Evolutionary conservation across 2,329 filamentous ascomycete genomes (phyloP).

Genomic region (Cryphonectria parasitica): DNA sequence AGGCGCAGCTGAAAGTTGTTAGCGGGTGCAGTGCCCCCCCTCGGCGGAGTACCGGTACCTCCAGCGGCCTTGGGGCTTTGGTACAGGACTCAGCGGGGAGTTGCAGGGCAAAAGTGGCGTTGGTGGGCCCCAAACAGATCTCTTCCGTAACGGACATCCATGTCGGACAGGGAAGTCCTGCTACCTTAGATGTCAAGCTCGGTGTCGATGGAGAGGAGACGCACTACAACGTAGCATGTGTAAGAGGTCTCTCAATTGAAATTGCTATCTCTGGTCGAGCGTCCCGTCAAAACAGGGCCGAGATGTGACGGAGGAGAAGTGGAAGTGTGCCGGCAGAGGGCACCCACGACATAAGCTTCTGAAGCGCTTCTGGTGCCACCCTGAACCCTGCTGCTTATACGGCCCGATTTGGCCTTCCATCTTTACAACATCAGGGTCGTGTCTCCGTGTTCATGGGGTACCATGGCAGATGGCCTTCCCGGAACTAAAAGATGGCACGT

Average conservation of each 20-base stretch:
- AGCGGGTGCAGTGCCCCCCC: conserved; percentile 37
- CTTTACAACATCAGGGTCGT: conserved; percentile 7
- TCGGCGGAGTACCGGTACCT: conserved; percentile 25
- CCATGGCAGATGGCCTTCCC: conserved; percentile 16
- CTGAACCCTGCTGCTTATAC: conserved; percentile 14
- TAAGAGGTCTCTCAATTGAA: background rate
- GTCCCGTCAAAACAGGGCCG: conserved; percentile 7
- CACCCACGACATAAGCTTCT: background rate
- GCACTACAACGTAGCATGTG: conserved; percentile 2
- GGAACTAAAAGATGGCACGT: conserved; percentile 6
- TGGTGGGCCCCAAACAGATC: conserved; percentile 22
- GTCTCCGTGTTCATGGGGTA: conserved; percentile 19
- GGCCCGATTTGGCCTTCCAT: conserved; percentile 16
- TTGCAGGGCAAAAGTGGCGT: conserved; percentile 6
- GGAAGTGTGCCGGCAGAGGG: background rate
- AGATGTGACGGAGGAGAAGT: background rate
- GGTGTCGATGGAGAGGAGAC: conserved; percentile 22
- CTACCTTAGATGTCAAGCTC: conserved; percentile 19
- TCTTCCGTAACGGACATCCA: conserved; percentile 24
- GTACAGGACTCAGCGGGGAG: conserved; percentile 11
- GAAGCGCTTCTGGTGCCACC: conserved; percentile 15
- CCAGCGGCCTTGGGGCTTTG: conserved; percentile 9
- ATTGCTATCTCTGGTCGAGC: conserved; percentile 7
- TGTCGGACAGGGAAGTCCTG: conserved; percentile 19
- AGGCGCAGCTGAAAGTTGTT: conserved; percentile 40